These are phyloP conservation scores for Silene noctiflora DNA, from an alignment of 179 eudicot species.

Conservation along the genomic window DNA sequence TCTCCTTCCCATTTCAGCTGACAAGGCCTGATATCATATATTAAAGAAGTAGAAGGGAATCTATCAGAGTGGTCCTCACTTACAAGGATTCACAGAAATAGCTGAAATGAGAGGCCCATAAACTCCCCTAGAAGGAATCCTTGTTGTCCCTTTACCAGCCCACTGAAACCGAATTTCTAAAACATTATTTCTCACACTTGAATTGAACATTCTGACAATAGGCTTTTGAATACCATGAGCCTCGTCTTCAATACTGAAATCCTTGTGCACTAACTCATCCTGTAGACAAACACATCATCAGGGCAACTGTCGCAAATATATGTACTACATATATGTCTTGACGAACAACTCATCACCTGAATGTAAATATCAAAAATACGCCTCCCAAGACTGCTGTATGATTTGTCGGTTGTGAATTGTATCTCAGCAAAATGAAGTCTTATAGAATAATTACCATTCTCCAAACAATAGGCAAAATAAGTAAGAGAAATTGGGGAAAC, in stretches of 20 bases:
- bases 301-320: neutral
- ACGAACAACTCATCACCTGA: constrained; percentile 40
- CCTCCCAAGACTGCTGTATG: constrained; percentile 39
- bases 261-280: constrained; percentile 36
- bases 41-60: neutral
- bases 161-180: constrained; percentile 62
- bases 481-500: constrained; percentile 55
- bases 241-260: constrained; percentile 40
- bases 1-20: neutral
- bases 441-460: constrained; percentile 35
- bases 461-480: constrained; percentile 41
- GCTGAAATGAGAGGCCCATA: constrained; percentile 83
- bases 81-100: constrained; percentile 62
- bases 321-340: neutral
- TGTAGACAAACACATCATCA: constrained; percentile 24
- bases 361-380: constrained; percentile 41
- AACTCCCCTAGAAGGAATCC: constrained; percentile 59
- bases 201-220: constrained; percentile 21
- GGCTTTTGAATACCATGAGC: constrained; percentile 38
- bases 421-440: constrained; percentile 45
- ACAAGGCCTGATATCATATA: neutral
- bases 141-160: constrained; percentile 75
- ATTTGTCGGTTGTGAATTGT: constrained; percentile 28
- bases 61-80: constrained; percentile 21
- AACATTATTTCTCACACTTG: constrained; percentile 32